Evolutionary conservation across 1,284 basidiomycete genomes (phyloP).

Genomic region (Singerocomus rubriflavus): DNA sequence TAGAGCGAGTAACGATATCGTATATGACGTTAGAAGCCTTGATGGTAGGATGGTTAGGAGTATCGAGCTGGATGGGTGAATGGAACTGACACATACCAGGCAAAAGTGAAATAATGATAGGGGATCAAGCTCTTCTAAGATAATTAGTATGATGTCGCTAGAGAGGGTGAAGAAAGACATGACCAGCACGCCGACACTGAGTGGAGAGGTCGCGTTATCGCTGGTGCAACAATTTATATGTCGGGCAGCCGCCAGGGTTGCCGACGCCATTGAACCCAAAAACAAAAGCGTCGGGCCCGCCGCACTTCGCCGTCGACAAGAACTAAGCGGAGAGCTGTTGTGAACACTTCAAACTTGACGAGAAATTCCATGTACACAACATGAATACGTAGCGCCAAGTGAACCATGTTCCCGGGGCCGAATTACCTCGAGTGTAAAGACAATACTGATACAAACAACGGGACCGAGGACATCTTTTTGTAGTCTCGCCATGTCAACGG

Average conservation of each 20-base stretch:
- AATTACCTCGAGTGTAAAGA: conserved; percentile 38
- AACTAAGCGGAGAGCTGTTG: conserved; percentile 32
- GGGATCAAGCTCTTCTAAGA: conserved; percentile 53
- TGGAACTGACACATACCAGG: conserved; percentile 36
- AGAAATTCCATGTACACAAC: conserved; percentile 26
- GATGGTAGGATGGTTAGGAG: conserved; percentile 1
- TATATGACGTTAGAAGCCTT: conserved; percentile 49
- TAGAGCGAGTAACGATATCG: conserved; percentile 43
- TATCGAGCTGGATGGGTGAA: background rate
- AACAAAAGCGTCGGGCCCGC: conserved; percentile 37
- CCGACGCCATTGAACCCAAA: conserved; percentile 25
- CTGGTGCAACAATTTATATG: conserved; percentile 30
- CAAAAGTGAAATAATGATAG: conserved; percentile 49
- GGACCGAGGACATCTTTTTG: conserved; percentile 40
- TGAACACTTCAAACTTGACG: conserved; percentile 28
- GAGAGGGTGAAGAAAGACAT: conserved; percentile 47
- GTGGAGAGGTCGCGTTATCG: conserved; percentile 13
- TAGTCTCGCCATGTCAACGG: conserved; percentile 60
- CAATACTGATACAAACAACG: conserved; percentile 43
- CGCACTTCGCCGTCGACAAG: conserved; percentile 30
- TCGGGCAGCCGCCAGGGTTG: conserved; percentile 24
- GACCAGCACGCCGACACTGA: conserved; percentile 34
- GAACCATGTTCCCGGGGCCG: conserved; percentile 20
- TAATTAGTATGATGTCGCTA: conserved; percentile 50
- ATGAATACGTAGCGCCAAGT: conserved; percentile 27